Evolutionary conservation across 2,329 filamentous ascomycete genomes (phyloP), one percentile per base, ranked within the genome.

Genomic region (Colletotrichum spinosum): DNA sequence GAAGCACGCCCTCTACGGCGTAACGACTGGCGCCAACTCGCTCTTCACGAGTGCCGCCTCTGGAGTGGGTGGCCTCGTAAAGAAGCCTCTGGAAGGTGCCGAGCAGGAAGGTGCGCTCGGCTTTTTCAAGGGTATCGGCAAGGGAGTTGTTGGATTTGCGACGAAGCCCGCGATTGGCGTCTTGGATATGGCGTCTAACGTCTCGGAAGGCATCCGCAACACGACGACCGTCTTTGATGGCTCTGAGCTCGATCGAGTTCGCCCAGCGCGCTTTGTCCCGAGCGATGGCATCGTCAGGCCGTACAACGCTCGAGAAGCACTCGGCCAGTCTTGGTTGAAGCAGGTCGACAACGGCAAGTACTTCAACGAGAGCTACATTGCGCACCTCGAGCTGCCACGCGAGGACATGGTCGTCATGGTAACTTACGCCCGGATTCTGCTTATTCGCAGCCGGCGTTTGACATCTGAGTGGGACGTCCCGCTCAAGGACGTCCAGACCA

Each of bases 261-360:
- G 96, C n/a, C 86, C 97, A 55, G 92, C 94, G 6, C 92, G 96
- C 15, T 97, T 97, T 80, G 93, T 99, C 67, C 92, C 93, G 13
- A 88, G 90, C 46, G 95, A 99, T 76, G 96, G 96, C 45, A 92
- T 99, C 66, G 94, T 99, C 39, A 91, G 95, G 3, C 94, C 96
- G 0, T 99, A 97, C 83, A 94, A 90, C 60, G 92, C 97, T 75
- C 92, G 96, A 51, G 96, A 99, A 82, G 94, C 96, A 0, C 88
- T 99, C 3, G 96, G 96, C 1, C 96, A 99, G 77, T 97, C 93
- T 83, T 99, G 96, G 97, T 89, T 99, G 69, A 99, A 99, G 84
- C 97, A 97, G 65, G 89, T 97, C 10, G 96, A 99, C 79, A 96
- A 97, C 69, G 96, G 96, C 67, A 96, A 94, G 77, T 98, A 95